phyloP scores from a whole-genome alignment of 169 alveolate species.

The Toxoplasma gondii region DNA sequence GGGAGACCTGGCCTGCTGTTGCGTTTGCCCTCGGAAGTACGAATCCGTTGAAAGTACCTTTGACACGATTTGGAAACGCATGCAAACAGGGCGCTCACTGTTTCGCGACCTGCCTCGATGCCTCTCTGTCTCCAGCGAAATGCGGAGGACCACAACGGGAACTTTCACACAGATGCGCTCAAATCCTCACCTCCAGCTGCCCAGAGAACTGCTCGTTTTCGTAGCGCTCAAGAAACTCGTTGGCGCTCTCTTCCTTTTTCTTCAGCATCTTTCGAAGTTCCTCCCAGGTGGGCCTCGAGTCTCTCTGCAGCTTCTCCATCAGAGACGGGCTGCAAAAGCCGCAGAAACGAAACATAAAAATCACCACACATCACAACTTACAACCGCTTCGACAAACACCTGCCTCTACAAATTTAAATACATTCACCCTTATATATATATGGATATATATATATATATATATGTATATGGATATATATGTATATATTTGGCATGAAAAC shows the following conservation, averaged over 20 bases:
- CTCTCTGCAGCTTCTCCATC: slow-evolving; percentile 63
- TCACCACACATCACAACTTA: neutral
- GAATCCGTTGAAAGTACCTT: too few relatives aligned
- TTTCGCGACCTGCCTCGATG: neutral
- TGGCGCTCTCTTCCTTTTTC: slow-evolving; percentile 65
- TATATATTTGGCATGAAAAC: neutral
- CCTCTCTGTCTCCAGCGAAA: neutral
- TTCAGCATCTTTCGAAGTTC: slow-evolving; percentile 62
- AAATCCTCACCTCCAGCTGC: slow-evolving; percentile 56
- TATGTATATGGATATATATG: neutral
- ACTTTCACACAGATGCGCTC: too few relatives aligned
- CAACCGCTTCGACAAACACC: neutral
- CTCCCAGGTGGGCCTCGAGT: slow-evolving; percentile 71
- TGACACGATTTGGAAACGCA: too few relatives aligned
- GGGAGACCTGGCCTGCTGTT: too few relatives aligned
- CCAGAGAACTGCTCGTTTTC: slow-evolving; percentile 61
- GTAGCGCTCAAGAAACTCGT: slow-evolving; percentile 61
- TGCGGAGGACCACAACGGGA: too few relatives aligned
- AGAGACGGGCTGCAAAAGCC: slow-evolving; percentile 55
- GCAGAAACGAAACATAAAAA: neutral
- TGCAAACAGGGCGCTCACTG: too few relatives aligned
- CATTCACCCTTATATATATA: neutral
- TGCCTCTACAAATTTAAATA: neutral
- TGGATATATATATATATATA: too few relatives aligned
- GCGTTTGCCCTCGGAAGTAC: too few relatives aligned